Evolutionary conservation across 768 basidiomycete genomes (phyloP), one percentile per base, ranked within the genome.

Genomic region (Kwoniella newhampshirensis): DNA sequence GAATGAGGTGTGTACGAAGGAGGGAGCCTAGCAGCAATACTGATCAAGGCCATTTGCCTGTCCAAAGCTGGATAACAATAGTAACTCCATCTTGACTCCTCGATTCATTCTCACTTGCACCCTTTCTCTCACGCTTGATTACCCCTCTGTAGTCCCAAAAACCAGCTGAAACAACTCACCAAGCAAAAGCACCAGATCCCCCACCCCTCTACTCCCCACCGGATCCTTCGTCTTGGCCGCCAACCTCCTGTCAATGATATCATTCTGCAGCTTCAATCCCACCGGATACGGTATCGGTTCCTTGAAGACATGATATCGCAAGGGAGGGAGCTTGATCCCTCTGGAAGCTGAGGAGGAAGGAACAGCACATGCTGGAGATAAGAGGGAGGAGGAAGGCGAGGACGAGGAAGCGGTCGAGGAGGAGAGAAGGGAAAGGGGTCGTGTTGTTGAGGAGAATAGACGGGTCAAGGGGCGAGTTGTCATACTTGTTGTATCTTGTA

Each of bases 271-370:
- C 47, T 67, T 65, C 30, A 78, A 57, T 7, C 75, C 77, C 3
- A 69, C 59, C 7, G 78, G 73, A 71, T 96, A 97, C 0, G 89
- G 87, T 32, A 96, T 72, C 23, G 91, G 92, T n/a, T 76, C 78
- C 30, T 76, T 78, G 77, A 94, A 93, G 70, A 83, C 79, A 72
- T 94, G 88, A 75, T 85, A 91, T 60, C 66, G 63, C 3, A 68
- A 43, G 7, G 71, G 62, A 1, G 64, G 62, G 1, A 73, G 47
- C 23, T 21, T 21, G 32, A 32, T 13, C 32, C n/a, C n/a, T n/a
- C n/a, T n/a, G 17, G 55, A 50, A 17, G 47, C 17, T 13, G 28
- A 27, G 23, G 28, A 27, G 2, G 52, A 52, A 3, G 50, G 44
- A 13, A 17, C 40, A 18, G 45, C 17, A 20, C 54, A 55, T 15